Conservation (phyloP, 345 rosid genomes). For the Eucalyptus decipiens region DNA sequence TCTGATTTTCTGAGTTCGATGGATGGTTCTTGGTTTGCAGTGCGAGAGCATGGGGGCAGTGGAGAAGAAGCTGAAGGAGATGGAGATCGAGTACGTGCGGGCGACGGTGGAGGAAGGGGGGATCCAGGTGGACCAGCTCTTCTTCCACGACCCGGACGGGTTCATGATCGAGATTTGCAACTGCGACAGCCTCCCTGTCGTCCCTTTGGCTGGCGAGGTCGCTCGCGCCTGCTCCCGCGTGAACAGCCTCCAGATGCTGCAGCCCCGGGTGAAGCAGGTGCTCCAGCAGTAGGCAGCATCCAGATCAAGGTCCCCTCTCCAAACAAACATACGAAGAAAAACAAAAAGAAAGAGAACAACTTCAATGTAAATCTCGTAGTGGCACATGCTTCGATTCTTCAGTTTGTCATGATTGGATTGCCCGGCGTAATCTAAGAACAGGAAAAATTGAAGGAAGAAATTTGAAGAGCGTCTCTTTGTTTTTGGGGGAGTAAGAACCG, state of each 20-base stretch:
- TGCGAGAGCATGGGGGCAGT: constrained; percentile 78
- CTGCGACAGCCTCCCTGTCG: constrained; percentile 68
- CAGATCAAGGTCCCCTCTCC: background rate
- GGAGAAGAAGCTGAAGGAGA: constrained; percentile 61
- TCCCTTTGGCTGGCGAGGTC: constrained; percentile 50
- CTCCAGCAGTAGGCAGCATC: constrained; percentile 9
- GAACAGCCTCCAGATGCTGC: constrained; percentile 15
- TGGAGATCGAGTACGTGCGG: constrained; percentile 43
- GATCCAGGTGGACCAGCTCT: constrained; percentile 66
- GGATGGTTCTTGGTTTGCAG: constrained; percentile 2
- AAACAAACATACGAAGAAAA: background rate
- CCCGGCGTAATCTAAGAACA: background rate
- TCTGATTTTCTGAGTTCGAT: background rate
- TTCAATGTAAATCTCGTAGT: background rate
- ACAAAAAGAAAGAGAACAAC: background rate
- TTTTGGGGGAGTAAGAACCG: background rate
- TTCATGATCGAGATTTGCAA: constrained; percentile 93
- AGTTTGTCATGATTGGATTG: background rate
- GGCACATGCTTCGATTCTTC: background rate
- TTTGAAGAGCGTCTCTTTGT: background rate
- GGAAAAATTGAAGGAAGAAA: background rate
- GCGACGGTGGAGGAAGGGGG: constrained; percentile 79
- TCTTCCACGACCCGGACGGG: constrained; percentile 94
- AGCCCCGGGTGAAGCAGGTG: constrained; percentile 6
- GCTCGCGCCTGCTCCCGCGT: constrained; percentile 40